Evolutionary conservation across 2,329 filamentous ascomycete species (phyloP).

Genomic region (Aspergillus texensis): DNA sequence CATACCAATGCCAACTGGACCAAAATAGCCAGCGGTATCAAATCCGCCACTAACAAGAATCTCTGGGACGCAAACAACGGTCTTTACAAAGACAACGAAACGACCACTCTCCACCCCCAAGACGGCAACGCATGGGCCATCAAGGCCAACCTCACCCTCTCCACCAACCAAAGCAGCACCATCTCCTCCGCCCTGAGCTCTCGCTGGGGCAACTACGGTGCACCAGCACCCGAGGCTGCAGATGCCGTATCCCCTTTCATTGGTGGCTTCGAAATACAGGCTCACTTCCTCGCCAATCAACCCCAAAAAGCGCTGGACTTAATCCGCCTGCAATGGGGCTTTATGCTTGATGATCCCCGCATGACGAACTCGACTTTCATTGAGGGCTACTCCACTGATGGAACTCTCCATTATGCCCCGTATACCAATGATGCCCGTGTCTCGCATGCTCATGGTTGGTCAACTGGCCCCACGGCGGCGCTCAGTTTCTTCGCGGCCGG

Average conservation of each 20-base stretch:
- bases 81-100: slow-evolving; percentile 35
- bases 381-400: slow-evolving; percentile 53
- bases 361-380: slow-evolving; percentile 59
- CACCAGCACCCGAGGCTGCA: slow-evolving; percentile 46
- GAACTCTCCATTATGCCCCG: slow-evolving; percentile 52
- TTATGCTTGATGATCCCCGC: slow-evolving; percentile 57
- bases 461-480: slow-evolving; percentile 51
- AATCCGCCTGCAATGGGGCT: slow-evolving; percentile 54
- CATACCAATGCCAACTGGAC: slow-evolving; percentile 23
- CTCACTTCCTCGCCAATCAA: slow-evolving; percentile 44
- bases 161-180: slow-evolving; percentile 23
- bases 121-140: slow-evolving; percentile 45
- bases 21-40: slow-evolving; percentile 22
- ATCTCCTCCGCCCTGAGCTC: slow-evolving; percentile 43
- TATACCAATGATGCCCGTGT: slow-evolving; percentile 54
- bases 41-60: slow-evolving; percentile 27
- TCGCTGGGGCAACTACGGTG: slow-evolving; percentile 51
- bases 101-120: slow-evolving; percentile 32
- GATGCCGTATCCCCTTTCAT: slow-evolving; percentile 48
- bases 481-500: slow-evolving; percentile 48
- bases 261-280: slow-evolving; percentile 47
- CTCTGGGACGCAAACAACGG: slow-evolving; percentile 30
- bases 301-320: slow-evolving; percentile 46
- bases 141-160: slow-evolving; percentile 34
- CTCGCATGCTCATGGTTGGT: slow-evolving; percentile 55